Percentiles rank a stretch among this genome's conserved stretches.
These are phyloP conservation scores for Podaxis carcinomalis DNA, from an alignment of 768 basidiomycete genomes.

Conservation along the genomic window DNA sequence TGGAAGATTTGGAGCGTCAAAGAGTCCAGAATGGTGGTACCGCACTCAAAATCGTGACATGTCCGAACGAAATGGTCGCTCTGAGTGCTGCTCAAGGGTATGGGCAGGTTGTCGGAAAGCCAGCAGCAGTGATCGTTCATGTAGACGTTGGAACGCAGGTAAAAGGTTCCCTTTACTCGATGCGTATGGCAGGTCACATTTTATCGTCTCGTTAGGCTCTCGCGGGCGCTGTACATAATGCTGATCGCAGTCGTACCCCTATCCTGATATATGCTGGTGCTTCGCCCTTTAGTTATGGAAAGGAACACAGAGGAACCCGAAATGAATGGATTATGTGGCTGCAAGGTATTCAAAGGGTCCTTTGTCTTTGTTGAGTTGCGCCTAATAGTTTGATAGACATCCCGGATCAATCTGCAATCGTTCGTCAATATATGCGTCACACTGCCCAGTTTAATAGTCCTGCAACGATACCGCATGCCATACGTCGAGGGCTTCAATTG, in stretches of 20 bases:
- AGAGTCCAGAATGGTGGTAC: conserved; percentile 32
- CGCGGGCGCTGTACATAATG: conserved; percentile 72
- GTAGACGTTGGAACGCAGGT: conserved; percentile 72
- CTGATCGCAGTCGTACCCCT: conserved; percentile 54
- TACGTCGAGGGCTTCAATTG: conserved; percentile 65
- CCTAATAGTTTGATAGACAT: conserved; percentile 38
- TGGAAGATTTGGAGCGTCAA: conserved; percentile 65
- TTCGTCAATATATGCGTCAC: conserved; percentile 73
- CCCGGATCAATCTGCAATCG: conserved; percentile 67
- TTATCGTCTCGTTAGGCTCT: conserved; percentile 39
- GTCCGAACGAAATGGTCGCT: conserved; percentile 76
- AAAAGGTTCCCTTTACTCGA: background rate
- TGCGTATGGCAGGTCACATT: background rate
- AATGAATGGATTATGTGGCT: conserved; percentile 77
- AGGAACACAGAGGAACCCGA: conserved; percentile 56
- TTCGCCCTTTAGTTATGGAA: conserved; percentile 51
- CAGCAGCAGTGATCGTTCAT: conserved; percentile 71
- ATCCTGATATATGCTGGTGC: conserved; percentile 73
- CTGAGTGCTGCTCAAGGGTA: conserved; percentile 71
- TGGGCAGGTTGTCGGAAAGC: conserved; percentile 58
- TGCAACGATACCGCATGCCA: conserved; percentile 42
- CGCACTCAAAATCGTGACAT: conserved; percentile 51
- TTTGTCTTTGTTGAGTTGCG: background rate
- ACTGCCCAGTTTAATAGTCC: conserved; percentile 56
- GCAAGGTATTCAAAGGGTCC: conserved; percentile 40